Conservation (phyloP, 768 basidiomycete genomes). For the Sporobolomyces roseus region DNA sequence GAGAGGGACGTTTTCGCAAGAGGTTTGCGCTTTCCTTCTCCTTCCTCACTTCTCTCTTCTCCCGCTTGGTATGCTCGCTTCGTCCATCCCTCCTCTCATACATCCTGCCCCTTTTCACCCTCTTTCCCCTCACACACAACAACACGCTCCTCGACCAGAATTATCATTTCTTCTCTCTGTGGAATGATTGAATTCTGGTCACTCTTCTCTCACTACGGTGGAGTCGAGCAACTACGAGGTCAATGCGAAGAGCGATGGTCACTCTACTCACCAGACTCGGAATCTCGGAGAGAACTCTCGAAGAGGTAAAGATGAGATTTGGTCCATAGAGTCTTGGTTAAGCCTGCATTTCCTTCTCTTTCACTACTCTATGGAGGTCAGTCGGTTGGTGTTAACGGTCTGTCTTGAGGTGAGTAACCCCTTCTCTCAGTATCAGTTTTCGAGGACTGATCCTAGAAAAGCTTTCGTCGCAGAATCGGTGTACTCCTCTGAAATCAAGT, state of each 20-base stretch:
- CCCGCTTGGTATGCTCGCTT: neutral
- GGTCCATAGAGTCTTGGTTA: slow-evolving; percentile 16
- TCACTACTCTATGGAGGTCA: neutral
- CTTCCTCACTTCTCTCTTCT: neutral
- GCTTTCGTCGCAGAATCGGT: neutral
- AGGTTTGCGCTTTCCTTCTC: neutral
- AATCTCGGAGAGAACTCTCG: too few species aligned
- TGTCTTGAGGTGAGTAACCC: neutral
- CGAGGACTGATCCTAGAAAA: neutral
- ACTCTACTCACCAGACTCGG: slow-evolving; percentile 17
- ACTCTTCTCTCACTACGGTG: neutral
- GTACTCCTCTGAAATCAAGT: neutral
- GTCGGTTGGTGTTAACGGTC: neutral
- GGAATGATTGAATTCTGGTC: neutral
- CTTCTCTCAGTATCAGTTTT: neutral
- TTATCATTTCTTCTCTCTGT: neutral
- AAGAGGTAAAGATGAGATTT: neutral
- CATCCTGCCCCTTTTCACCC: neutral
- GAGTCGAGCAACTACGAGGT: neutral
- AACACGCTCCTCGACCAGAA: slow-evolving; percentile 4
- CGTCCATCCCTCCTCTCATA: neutral
- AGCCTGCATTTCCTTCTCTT: slow-evolving; percentile 2
- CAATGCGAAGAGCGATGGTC: slow-evolving; percentile 19
- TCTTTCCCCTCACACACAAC: neutral
- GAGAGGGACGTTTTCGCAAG: too few species aligned